These are phyloP conservation scores for Bothriochloa decipiens DNA, from an alignment of 176 grass and related monocot species.

Conservation along the genomic window DNA sequence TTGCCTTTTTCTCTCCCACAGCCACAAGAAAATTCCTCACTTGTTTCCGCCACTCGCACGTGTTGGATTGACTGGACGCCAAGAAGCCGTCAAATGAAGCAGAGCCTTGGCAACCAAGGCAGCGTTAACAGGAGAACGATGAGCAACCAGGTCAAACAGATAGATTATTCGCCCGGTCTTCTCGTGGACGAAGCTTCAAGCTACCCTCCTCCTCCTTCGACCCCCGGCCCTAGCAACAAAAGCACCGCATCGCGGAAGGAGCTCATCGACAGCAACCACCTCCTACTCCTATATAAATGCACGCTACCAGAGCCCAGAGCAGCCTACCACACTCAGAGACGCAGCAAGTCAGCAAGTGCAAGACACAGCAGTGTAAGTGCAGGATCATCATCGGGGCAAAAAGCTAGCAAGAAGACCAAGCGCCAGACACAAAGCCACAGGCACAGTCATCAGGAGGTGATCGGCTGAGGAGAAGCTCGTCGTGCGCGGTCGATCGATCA, in stretches of 20 bases:
- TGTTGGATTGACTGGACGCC: background rate
- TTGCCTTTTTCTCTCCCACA: background rate
- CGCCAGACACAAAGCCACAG: background rate
- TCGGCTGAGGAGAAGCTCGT: background rate
- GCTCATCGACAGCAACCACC: background rate
- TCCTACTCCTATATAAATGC: background rate
- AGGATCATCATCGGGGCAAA: background rate
- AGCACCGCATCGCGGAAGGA: background rate
- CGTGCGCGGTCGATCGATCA: background rate
- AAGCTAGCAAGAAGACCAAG: background rate
- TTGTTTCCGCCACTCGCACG: background rate
- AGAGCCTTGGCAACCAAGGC: slow-evolving; percentile 4
- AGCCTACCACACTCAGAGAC: background rate
- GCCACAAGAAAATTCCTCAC: too few species aligned
- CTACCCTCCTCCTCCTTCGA: background rate
- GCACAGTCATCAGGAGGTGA: background rate
- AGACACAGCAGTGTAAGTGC: background rate
- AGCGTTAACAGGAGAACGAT: background rate
- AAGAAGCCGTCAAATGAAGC: background rate
- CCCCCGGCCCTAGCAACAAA: background rate
- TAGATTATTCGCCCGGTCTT: too few species aligned
- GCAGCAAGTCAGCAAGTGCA: background rate
- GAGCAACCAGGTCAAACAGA: too few species aligned
- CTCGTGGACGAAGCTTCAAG: slow-evolving; percentile 3
- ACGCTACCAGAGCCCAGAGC: background rate